phyloP scores from a whole-genome alignment of 129 eudicot genomes.

The Arctium lappa region DNA sequence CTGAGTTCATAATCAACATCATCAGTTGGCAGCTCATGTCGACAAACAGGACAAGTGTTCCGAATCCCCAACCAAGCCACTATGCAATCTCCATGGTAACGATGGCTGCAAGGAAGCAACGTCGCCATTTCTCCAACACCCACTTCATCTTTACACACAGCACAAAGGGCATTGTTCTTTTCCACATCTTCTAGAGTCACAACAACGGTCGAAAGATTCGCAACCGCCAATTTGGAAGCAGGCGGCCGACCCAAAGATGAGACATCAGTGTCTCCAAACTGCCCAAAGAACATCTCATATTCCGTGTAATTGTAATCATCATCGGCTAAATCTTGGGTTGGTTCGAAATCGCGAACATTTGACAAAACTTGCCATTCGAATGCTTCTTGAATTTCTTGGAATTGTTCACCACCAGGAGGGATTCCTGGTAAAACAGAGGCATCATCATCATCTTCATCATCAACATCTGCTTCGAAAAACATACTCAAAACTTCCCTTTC shows the following conservation, averaged over 20 bases:
- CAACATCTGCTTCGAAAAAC: conserved; percentile 40
- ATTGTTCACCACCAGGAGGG: conserved; percentile 15
- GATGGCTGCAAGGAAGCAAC: conserved; percentile 58
- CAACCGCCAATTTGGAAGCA: conserved; percentile 51
- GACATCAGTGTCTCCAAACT: conserved; percentile 47
- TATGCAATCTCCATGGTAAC: conserved; percentile 71
- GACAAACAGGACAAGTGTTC: conserved; percentile 83
- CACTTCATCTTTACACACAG: conserved; percentile 72
- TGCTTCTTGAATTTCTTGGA: conserved; percentile 14
- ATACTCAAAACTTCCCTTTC: conserved; percentile 44
- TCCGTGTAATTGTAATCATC: conserved; percentile 38
- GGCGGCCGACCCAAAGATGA: conserved; percentile 50
- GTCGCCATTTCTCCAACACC: conserved; percentile 51
- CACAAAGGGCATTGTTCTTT: conserved; percentile 42
- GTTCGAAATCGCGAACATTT: conserved; percentile 37
- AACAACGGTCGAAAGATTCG: conserved; percentile 36
- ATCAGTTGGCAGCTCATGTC: conserved; percentile 67
- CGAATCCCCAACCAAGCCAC: conserved; percentile 65
- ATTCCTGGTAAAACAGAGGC: conserved; percentile 27
- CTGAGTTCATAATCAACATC: conserved; percentile 60
- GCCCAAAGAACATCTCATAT: conserved; percentile 56
- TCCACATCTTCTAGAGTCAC: conserved; percentile 39
- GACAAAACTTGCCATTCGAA: conserved; percentile 55
- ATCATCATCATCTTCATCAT: conserved; percentile 51
- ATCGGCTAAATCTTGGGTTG: conserved; percentile 26